Conservation (phyloP, 192 early-diverging fungal genomes). For the Coemansia sp. region DNA sequence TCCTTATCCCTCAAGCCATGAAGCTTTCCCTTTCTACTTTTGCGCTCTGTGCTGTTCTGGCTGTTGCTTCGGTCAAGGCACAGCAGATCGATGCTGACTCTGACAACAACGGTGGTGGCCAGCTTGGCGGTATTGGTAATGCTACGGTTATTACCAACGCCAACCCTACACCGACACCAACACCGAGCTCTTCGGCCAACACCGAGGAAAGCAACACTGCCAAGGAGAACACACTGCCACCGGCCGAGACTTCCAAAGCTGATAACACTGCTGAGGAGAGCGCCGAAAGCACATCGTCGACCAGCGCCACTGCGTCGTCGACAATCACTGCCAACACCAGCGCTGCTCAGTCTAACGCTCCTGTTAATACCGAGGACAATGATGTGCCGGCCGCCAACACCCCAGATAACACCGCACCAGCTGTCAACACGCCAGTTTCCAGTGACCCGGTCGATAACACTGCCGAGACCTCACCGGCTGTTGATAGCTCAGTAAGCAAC, state of each 20-base stretch:
- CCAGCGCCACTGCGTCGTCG: conserved; percentile 1
- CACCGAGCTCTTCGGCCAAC: background rate
- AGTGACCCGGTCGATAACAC: background rate
- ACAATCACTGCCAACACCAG: background rate
- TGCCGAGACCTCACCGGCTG: background rate
- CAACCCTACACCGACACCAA: background rate
- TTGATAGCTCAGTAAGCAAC: background rate
- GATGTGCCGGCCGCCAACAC: background rate
- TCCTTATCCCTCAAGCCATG: conserved; percentile 3
- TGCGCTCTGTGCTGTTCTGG: conserved; percentile 6
- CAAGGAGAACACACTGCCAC: background rate
- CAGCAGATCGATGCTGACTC: conserved; percentile 5
- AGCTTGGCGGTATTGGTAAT: conserved; percentile 5
- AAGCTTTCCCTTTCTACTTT: conserved; percentile 8
- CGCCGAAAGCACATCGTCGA: background rate
- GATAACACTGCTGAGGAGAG: background rate
- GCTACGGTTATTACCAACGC: conserved; percentile 7
- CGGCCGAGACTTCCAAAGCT: background rate
- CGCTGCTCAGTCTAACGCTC: background rate
- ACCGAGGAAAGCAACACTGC: background rate
- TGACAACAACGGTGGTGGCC: background rate
- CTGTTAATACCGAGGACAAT: background rate
- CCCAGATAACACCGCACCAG: background rate
- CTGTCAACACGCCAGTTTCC: background rate
- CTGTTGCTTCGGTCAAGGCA: conserved; percentile 5